phyloP scores from a whole-genome alignment of 2,329 filamentous ascomycete genomes.

The Arthrocladium fulminans region DNA sequence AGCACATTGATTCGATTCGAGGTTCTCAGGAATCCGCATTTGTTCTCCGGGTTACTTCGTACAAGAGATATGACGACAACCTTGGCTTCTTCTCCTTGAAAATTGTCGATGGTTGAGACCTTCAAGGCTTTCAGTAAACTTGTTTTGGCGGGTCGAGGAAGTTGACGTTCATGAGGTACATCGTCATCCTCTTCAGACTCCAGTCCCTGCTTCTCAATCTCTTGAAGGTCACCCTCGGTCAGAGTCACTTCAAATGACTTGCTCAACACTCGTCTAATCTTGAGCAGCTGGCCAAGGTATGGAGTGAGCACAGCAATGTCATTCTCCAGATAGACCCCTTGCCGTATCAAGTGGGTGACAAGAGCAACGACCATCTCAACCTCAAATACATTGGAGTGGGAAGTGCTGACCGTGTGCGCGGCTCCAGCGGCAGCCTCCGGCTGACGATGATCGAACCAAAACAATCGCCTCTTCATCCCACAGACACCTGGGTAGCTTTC shows the following conservation, averaged over 20 bases:
- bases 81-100: conserved; percentile 31
- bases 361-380: conserved; percentile 25
- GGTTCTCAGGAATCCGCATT: conserved; percentile 27
- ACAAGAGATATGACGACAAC: conserved; percentile 28
- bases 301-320: conserved; percentile 29
- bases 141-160: too few relatives aligned
- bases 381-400: conserved; percentile 25
- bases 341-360: conserved; percentile 23
- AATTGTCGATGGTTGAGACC: conserved; percentile 27
- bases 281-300: conserved; percentile 25
- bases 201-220: background rate
- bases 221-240: background rate
- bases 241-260: background rate
- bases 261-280: conserved; percentile 12
- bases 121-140: conserved; percentile 19
- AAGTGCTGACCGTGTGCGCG: conserved; percentile 13
- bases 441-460: conserved; percentile 26
- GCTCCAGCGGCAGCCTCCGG: conserved; percentile 16
- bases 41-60: conserved; percentile 23
- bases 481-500: conserved; percentile 13
- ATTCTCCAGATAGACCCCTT: conserved; percentile 22
- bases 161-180: background rate
- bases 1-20: conserved; percentile 30
- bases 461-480: conserved; percentile 24
- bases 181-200: background rate